Evolutionary conservation across 169 alveolate genomes (phyloP).

Genomic region (Cryptosporidium parvum): DNA sequence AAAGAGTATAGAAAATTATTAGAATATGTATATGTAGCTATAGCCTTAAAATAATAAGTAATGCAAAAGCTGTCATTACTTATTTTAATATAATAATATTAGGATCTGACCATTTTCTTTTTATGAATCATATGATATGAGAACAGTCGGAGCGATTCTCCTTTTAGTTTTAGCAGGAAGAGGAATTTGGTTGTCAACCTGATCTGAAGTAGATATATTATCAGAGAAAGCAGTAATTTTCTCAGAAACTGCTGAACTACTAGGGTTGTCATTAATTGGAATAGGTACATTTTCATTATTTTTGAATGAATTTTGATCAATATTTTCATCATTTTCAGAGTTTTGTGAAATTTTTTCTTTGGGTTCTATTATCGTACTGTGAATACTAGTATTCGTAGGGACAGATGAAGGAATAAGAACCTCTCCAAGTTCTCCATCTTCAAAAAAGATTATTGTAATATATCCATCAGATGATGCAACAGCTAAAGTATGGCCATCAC

Average conservation of each 20-base stretch:
- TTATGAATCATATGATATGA: constrained; percentile 29
- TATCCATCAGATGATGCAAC: constrained; percentile 93
- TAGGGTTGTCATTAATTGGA: not conserved
- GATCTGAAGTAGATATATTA: not conserved
- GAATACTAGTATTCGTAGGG: not conserved
- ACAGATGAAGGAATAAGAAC: constrained; percentile 45
- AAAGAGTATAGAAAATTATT: not conserved
- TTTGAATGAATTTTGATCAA: not conserved
- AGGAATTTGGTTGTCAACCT: not conserved
- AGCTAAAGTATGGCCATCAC: constrained; percentile 91
- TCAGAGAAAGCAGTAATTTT: not conserved
- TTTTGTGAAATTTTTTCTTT: not conserved
- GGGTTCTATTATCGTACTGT: not conserved
- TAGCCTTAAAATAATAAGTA: not conserved
- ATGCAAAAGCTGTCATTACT: not conserved
- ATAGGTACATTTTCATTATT: not conserved
- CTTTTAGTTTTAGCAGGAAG: constrained; percentile 18
- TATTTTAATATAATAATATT: not conserved
- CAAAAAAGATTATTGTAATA: constrained; percentile 87
- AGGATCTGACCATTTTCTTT: not conserved
- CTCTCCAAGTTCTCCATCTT: constrained; percentile 88
- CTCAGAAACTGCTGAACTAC: not conserved
- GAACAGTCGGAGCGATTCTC: constrained; percentile 65
- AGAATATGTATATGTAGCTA: not conserved
- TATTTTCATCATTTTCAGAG: not conserved